Evolutionary conservation across 805 yeast species (phyloP).

Genomic region (Ogataea pignaliae): DNA sequence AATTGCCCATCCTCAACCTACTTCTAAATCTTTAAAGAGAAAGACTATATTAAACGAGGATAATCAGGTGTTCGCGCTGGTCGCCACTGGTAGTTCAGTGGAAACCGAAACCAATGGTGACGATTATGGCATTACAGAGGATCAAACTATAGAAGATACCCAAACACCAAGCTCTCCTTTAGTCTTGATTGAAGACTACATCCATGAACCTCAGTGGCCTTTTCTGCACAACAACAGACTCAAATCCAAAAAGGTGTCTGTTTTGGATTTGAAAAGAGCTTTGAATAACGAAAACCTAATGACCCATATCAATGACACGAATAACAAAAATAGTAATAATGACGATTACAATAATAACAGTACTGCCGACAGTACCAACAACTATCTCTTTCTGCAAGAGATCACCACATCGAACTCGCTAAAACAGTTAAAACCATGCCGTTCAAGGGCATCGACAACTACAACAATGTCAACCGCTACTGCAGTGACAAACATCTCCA

Average conservation of each 20-base stretch:
- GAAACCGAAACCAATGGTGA: background rate
- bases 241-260: conserved; percentile 28
- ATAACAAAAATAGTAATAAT: background rate
- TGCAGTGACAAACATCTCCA: too few species aligned
- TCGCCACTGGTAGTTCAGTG: conserved; percentile 1
- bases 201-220: conserved; percentile 25
- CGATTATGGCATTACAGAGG: background rate
- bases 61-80: conserved; percentile 1
- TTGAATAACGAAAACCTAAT: conserved; percentile 12
- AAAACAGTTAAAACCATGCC: too few species aligned
- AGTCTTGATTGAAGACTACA: conserved; percentile 55
- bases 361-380: too few species aligned
- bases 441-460: too few species aligned
- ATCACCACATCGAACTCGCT: too few species aligned
- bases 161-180: conserved; percentile 6
- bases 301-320: background rate
- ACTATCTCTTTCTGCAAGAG: too few species aligned
- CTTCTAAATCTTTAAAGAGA: background rate
- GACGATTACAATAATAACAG: background rate
- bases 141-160: conserved; percentile 32
- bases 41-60: conserved; percentile 5
- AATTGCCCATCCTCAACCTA: conserved; percentile 41
- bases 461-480: too few species aligned
- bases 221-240: background rate
- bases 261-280: conserved; percentile 30